These are phyloP conservation scores for Globisporangium perplexum DNA, from an alignment of 352 stramenopile genomes.

Conservation along the genomic window DNA sequence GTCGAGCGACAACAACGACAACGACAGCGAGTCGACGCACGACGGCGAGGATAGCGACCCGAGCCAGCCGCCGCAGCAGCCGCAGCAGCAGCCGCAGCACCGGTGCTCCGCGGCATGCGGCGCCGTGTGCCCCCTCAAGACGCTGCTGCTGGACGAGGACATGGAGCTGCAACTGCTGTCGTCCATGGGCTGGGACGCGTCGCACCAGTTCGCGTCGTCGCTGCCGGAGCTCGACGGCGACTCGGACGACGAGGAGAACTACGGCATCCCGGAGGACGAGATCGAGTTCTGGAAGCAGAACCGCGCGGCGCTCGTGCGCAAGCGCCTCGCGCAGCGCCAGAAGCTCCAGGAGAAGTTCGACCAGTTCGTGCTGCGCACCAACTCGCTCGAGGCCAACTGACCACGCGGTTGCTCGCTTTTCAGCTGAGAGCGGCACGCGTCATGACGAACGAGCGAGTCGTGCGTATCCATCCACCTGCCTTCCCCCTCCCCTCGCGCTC, in stretches of 20 bases:
- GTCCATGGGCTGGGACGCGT: slow-evolving; percentile 79
- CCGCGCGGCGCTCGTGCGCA: slow-evolving; percentile 59
- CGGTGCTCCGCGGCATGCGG: slow-evolving; percentile 51
- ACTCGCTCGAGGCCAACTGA: slow-evolving; percentile 26
- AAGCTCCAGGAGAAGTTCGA: slow-evolving; percentile 85
- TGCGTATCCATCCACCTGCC: background rate
- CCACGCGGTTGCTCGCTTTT: background rate
- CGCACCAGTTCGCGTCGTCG: slow-evolving; percentile 48
- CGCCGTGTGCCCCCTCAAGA: slow-evolving; percentile 35
- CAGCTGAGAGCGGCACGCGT: too few relatives aligned
- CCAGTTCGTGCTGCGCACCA: slow-evolving; percentile 73
- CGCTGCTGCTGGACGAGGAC: slow-evolving; percentile 55
- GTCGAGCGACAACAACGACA: slow-evolving; percentile 14
- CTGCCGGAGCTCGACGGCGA: slow-evolving; percentile 67
- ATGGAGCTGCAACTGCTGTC: slow-evolving; percentile 78
- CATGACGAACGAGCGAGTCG: background rate
- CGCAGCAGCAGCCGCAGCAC: slow-evolving; percentile 16
- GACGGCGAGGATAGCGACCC: slow-evolving; percentile 24
- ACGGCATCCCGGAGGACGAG: slow-evolving; percentile 79
- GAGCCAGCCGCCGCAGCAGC: slow-evolving; percentile 12
- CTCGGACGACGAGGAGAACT: slow-evolving; percentile 72
- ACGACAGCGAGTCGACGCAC: slow-evolving; percentile 30
- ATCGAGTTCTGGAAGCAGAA: slow-evolving; percentile 87
- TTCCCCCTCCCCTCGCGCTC: background rate
- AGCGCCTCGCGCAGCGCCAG: slow-evolving; percentile 73